Evolutionary conservation across 345 rosid species (phyloP).

Genomic region (Mallotus nudiflorus): DNA sequence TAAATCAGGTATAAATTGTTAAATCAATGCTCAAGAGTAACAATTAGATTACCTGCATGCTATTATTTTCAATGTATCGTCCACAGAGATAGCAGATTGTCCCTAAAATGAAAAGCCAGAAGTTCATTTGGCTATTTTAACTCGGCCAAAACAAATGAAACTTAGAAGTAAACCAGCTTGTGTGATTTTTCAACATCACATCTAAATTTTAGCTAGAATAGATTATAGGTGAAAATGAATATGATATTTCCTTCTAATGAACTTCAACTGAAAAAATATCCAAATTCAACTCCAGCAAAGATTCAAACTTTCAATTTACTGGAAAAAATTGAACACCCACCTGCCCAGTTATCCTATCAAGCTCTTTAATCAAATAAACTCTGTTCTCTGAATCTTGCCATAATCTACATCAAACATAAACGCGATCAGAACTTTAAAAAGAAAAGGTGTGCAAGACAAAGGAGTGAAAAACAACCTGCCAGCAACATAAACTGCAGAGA

Average conservation of each 20-base stretch:
- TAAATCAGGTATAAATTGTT: neutral
- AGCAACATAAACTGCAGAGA: conserved; percentile 32
- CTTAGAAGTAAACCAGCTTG: neutral
- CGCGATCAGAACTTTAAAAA: neutral
- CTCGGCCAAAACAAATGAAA: neutral
- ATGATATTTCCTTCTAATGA: neutral
- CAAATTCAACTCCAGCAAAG: neutral
- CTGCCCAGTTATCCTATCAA: conserved; percentile 34
- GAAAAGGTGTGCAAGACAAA: neutral
- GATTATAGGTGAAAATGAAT: neutral
- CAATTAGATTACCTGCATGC: conserved; percentile 29
- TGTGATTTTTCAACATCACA: neutral
- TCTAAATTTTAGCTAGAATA: neutral
- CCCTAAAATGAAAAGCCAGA: conserved; percentile 20
- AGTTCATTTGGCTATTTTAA: neutral
- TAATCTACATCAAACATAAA: conserved; percentile 23
- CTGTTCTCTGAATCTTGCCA: conserved; percentile 38
- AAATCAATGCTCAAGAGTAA: neutral
- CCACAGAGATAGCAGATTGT: conserved; percentile 34
- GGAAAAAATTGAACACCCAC: conserved; percentile 11
- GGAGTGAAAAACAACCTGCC: conserved; percentile 19
- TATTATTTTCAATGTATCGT: conserved; percentile 36
- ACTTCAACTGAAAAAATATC: neutral
- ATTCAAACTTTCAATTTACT: neutral
- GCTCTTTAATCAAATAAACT: conserved; percentile 35